Conservation (phyloP, 129 eudicot genomes). For the Lactuca saligna region DNA sequence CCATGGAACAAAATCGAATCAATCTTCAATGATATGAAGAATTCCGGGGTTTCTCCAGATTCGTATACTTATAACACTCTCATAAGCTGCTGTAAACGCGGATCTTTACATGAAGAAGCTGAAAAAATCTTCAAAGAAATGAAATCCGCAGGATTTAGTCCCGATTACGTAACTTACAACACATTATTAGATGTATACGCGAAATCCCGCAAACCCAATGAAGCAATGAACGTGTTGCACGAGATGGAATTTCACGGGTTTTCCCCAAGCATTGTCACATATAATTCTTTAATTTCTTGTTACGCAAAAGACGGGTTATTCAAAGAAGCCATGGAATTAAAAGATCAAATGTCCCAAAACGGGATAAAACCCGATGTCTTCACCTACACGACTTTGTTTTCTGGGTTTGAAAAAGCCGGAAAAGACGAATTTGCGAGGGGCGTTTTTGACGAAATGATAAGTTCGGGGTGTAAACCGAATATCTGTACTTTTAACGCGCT, state of each 20-base stretch:
- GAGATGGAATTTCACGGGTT: conserved; percentile 83
- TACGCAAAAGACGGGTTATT: conserved; percentile 76
- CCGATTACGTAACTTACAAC: conserved; percentile 90
- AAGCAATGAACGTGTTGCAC: conserved; percentile 76
- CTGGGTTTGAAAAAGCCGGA: conserved; percentile 93
- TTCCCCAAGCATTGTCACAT: conserved; percentile 74
- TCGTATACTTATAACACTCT: conserved; percentile 84
- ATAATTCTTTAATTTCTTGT: conserved; percentile 88
- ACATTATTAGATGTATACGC: conserved; percentile 90
- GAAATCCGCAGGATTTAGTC: conserved; percentile 62
- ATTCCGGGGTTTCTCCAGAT: conserved; percentile 63
- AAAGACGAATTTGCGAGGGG: conserved; percentile 80
- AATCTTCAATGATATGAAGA: conserved; percentile 63
- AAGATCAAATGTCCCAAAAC: conserved; percentile 57
- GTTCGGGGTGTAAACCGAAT: conserved; percentile 72
- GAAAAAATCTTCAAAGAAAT: conserved; percentile 75
- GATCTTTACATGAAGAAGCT: conserved; percentile 75
- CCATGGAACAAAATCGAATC: conserved; percentile 68
- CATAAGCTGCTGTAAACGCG: conserved; percentile 82
- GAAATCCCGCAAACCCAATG: conserved; percentile 74
- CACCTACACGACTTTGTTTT: conserved; percentile 80
- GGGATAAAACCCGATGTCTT: conserved; percentile 89
- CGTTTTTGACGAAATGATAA: conserved; percentile 73
- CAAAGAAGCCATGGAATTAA: conserved; percentile 80
- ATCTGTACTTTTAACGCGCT: conserved; percentile 81